Percentiles rank a stretch among this genome's conserved stretches.
These are phyloP conservation scores for Xylariomycetidae sp. DNA, from an alignment of 2,329 filamentous ascomycete species.

Conservation along the genomic window DNA sequence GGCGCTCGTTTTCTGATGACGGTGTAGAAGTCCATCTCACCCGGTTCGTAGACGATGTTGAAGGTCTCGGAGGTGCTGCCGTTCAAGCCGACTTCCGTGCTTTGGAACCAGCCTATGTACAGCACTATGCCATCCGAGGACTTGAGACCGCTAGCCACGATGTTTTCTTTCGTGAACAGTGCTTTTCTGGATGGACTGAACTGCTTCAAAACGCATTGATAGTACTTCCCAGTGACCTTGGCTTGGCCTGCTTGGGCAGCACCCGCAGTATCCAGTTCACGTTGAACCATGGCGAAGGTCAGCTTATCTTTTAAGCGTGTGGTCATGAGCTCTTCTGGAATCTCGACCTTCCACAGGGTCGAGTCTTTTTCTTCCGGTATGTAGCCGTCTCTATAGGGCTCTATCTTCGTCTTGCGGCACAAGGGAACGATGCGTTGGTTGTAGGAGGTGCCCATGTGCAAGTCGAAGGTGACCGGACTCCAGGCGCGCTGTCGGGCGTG, in stretches of 20 bases:
- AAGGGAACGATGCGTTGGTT: too few species aligned
- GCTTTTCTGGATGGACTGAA: constrained; percentile 4
- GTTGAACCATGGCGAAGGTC: too few species aligned
- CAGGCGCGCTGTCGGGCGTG: too few species aligned
- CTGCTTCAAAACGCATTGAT: constrained; percentile 8
- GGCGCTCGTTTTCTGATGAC: constrained; percentile 21
- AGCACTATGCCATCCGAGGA: constrained; percentile 20
- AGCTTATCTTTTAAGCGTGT: too few species aligned
- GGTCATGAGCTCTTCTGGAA: background rate
- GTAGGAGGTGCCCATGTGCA: too few species aligned
- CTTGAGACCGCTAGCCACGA: constrained; percentile 22
- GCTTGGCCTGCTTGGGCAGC: background rate
- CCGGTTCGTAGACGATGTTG: constrained; percentile 31
- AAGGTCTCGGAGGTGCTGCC: constrained; percentile 13
- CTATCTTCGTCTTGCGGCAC: too few species aligned
- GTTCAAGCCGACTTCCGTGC: constrained; percentile 6
- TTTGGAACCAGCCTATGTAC: constrained; percentile 23
- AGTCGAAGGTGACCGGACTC: too few species aligned
- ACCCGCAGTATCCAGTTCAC: background rate
- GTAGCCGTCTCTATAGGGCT: too few species aligned
- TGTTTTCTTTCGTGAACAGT: constrained; percentile 22
- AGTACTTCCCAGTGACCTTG: constrained; percentile 2
- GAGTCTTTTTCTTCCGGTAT: too few species aligned
- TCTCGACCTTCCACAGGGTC: too few species aligned
- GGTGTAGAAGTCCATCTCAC: constrained; percentile 25